Evolutionary conservation across 1,284 basidiomycete species (phyloP), one percentile per base, ranked within the genome.

Genomic region (Microbotryum scabiosae): DNA sequence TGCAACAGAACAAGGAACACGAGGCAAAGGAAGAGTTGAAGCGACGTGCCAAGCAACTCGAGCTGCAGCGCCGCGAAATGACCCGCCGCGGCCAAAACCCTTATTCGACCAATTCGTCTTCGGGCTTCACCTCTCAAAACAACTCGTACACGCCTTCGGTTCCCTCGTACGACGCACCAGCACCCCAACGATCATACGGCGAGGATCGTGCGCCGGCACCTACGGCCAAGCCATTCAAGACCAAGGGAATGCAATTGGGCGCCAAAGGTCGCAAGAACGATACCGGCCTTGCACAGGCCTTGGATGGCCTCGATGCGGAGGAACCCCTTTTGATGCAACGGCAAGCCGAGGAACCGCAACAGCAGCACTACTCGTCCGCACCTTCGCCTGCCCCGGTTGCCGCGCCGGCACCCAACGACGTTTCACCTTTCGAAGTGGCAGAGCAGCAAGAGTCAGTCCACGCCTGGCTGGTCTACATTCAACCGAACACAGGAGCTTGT

Each of bases 1-100:
- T 41, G 12, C 18, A 10, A 18, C 54, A 66, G 85, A 98, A 98
- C 81, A 98, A 98, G 79, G 94, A 98, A 78, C 90, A 91, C 25
- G 96, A 99, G 74, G 96, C 96, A 5, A 98, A 98, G 76, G 96
- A 99, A 76, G 96, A 97, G 75, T 86, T 99, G 73, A 98, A 97
- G 76, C 85, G 96, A 56, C 86, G 94, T 47, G 94, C 96, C 4
- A 96, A 97, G 75, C 93, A 97, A 75, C 85, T 99, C 70, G 96
- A 99, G 76, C 89, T 97, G 85, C 96, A 98, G 75, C 85, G 94
- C 48, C 82, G 94, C 51, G 92, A 96, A 74, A 90, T 92, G 75
- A 89, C 93, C 69, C 81, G 84, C 62, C 84, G 89, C n/a, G 75
- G 76, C 21, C 76, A 76, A 61, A 69, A 73, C 64, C 71, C 72